A percentile compares a stretch with the other conserved stretches of the same genome.
Evolutionary conservation across 2,329 filamentous ascomycete genomes (phyloP).

Genomic region (Pseudocercospora vitis): DNA sequence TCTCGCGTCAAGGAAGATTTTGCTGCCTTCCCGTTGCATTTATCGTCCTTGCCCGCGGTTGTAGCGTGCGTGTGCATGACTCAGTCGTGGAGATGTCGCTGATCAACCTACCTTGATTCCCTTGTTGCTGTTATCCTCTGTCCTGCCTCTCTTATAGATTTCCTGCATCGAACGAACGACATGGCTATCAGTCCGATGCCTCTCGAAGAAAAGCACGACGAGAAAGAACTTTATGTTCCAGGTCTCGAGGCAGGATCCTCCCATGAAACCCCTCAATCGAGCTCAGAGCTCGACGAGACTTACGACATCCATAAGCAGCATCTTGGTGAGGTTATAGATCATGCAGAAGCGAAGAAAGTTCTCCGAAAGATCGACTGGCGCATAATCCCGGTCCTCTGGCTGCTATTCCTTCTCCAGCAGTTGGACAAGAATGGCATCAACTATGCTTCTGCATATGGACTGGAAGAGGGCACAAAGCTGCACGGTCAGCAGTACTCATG

Average conservation of each 20-base stretch:
- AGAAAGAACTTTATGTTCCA: constrained; percentile 10
- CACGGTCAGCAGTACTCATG: constrained; percentile 54
- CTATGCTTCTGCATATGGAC: constrained; percentile 53
- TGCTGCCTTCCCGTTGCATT: not conserved
- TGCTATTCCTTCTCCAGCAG: constrained; percentile 43
- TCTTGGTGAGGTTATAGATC: constrained; percentile 25
- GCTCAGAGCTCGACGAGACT: constrained; percentile 33
- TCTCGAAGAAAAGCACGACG: constrained; percentile 5
- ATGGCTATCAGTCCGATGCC: not conserved
- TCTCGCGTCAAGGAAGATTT: constrained; percentile 1
- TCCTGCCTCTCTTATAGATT: not conserved
- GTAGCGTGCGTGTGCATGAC: not conserved
- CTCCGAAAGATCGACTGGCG: constrained; percentile 40
- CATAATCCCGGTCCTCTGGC: constrained; percentile 38
- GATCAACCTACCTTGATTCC: not conserved
- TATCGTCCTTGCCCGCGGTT: not conserved
- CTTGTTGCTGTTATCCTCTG: not conserved
- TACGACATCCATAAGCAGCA: constrained; percentile 33
- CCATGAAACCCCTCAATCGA: constrained; percentile 15
- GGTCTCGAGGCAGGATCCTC: constrained; percentile 16
- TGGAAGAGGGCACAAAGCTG: constrained; percentile 51
- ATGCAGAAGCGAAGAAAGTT: constrained; percentile 34
- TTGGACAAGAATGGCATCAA: constrained; percentile 43
- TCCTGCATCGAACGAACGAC: not conserved
- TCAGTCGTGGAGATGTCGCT: no score